phyloP scores from a whole-genome alignment of 805 yeast genomes.

The Metschnikowia chrysomelidarum region DNA sequence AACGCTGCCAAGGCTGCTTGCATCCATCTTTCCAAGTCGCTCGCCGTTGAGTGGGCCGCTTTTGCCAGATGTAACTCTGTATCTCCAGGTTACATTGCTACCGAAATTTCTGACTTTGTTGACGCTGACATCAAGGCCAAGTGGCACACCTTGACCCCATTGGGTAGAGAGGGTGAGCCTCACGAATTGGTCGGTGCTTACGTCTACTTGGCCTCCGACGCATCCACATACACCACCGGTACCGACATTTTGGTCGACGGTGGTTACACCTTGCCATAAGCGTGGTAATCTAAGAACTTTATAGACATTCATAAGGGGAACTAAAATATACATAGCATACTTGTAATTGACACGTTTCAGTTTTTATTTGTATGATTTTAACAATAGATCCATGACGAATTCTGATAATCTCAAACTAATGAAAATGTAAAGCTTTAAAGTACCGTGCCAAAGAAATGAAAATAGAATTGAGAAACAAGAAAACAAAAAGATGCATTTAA shows the following conservation, averaged over 20 bases:
- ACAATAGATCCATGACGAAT: no score
- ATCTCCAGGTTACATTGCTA: conserved; percentile 43
- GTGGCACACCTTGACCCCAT: conserved; percentile 43
- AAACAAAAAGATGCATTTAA: no score
- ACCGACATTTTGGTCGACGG: conserved; percentile 47
- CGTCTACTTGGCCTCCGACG: conserved; percentile 44
- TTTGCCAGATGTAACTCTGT: conserved; percentile 44
- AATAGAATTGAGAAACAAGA: no score
- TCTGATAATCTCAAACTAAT: no score
- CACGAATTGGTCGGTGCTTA: conserved; percentile 48
- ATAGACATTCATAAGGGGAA: no score
- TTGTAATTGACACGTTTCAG: no score
- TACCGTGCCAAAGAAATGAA: no score
- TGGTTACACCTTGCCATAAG: conserved; percentile 37
- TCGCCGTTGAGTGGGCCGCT: conserved; percentile 49
- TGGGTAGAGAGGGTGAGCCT: conserved; percentile 46
- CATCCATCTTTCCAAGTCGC: conserved; percentile 41
- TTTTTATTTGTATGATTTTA: not conserved
- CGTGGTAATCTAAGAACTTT: not conserved
- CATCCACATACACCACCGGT: conserved; percentile 44
- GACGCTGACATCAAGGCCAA: conserved; percentile 29
- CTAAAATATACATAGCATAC: no score
- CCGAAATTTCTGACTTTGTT: conserved; percentile 41
- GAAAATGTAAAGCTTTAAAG: no score
- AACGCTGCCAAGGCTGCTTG: conserved; percentile 48